Base-by-base conservation (phyloP, 2,329 filamentous ascomycete genomes). In the Pezicula neosporulosa region DNA sequence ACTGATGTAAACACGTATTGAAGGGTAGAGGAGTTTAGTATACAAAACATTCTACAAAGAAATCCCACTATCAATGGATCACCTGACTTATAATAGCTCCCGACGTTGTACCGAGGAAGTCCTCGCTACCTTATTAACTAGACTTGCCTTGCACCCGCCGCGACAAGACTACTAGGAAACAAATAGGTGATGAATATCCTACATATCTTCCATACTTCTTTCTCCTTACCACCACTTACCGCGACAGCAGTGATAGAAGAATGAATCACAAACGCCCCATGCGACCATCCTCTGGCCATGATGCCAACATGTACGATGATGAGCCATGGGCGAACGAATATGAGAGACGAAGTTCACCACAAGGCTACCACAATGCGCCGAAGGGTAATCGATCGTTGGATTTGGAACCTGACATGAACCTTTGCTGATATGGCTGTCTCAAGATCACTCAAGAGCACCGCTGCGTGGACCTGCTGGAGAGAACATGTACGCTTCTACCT, bases 231-330 rank as follows among this genome's bases (percentile, higher is more conserved):
- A 42, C 16, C 27, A 30, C 30, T 33, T 27, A 12, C 18, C 10
- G 21, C 6, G 33, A 35, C 27, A 39, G 13, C 35, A 15, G 21
- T 19, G 36, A 39, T n/a, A 42, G 39, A 47, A 24, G 4, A 33
- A 64, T 64, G 62, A 56, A 52, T 36, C 49, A 49, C 42, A 46
- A 50, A 43, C 57, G 61, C 36, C 53, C 60, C 28, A 44, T 54
- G 38, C 49, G 57, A 48, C 30, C 47, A 52, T 60, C 56, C 51
- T 54, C 54, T 18, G 48, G 52, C 15, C 50, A 58, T 46, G 60
- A 61, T 44, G 53, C 63, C 56, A 63, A 60, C 54, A 78, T 80
- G 76, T 69, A 71, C 64, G 72, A 77, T 61, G 69, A 75, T 49
- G 64, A 72, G 42, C 52, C 61, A 30, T 57, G 61, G 51, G 45